A percentile compares a stretch with the other conserved stretches of the same genome.
Conservation (phyloP, 257 asterid species). For the Solanum clarkiae region DNA sequence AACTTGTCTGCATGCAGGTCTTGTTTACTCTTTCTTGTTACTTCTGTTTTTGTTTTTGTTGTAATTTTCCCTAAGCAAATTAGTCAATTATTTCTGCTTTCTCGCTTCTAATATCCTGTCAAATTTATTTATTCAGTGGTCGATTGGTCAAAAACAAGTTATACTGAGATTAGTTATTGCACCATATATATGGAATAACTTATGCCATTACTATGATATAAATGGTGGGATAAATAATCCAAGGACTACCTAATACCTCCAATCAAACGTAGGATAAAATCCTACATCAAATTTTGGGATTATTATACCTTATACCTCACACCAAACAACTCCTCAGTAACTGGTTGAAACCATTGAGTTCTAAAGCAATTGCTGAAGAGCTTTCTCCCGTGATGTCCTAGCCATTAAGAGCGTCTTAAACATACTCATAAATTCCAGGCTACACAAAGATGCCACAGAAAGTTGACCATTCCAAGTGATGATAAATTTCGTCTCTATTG, state of each 20-base stretch:
- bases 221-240: too few species aligned
- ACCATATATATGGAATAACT: too few species aligned
- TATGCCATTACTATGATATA: too few species aligned
- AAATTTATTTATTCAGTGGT: not conserved
- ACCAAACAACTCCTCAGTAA: not conserved
- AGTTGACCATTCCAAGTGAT: not conserved
- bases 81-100: not conserved
- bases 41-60: not conserved
- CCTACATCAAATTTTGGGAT: too few species aligned
- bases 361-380: not conserved
- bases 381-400: not conserved
- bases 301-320: too few species aligned
- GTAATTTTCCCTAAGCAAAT: not conserved
- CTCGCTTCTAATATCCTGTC: not conserved
- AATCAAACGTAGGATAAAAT: too few species aligned
- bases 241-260: too few species aligned
- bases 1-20: constrained; percentile 99
- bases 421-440: not conserved
- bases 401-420: not conserved
- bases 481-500: not conserved
- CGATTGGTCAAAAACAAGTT: too few species aligned
- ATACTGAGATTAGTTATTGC: too few species aligned
- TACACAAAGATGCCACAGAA: not conserved
- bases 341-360: not conserved
- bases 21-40: not conserved